Evolutionary conservation across 192 early-diverging fungal species (phyloP).

Genomic region (Coemansia sp.): DNA sequence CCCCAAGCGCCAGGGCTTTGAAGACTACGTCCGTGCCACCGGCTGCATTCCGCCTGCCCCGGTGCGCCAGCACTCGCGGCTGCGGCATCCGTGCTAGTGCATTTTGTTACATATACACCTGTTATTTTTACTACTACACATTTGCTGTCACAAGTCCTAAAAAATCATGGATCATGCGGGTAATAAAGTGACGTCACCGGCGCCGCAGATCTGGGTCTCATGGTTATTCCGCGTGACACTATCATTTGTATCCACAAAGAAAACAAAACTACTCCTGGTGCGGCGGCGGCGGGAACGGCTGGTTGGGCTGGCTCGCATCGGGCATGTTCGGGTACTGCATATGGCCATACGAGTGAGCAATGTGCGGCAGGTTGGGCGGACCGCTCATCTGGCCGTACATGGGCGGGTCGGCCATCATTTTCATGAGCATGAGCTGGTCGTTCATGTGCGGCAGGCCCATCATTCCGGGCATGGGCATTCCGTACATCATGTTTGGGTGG

Average conservation of each 20-base stretch:
- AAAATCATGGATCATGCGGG: neutral
- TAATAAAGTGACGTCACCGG: too few species aligned
- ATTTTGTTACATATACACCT: neutral
- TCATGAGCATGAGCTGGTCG: constrained; percentile 37
- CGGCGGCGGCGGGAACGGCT: neutral
- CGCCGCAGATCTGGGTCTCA: too few species aligned
- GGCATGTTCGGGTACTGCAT: too few species aligned
- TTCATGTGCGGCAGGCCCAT: constrained; percentile 16
- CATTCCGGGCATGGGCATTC: constrained; percentile 45
- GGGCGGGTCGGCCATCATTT: constrained; percentile 39
- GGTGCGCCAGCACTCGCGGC: constrained; percentile 14
- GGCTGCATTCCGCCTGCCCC: constrained; percentile 23
- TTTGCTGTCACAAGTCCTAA: neutral
- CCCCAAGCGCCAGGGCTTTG: constrained; percentile 37
- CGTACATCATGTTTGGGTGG: constrained; percentile 46
- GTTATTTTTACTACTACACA: neutral
- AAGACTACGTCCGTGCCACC: constrained; percentile 41
- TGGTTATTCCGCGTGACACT: too few species aligned
- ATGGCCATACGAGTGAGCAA: neutral
- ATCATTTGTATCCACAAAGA: too few species aligned
- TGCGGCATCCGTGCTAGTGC: constrained; percentile 11
- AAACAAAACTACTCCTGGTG: too few species aligned
- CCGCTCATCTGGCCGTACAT: constrained; percentile 33
- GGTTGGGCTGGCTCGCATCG: neutral
- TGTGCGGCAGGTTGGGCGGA: constrained; percentile 10